Base-by-base conservation (phyloP, 148 eudicot genomes). In the Diospyros lotus region DNA sequence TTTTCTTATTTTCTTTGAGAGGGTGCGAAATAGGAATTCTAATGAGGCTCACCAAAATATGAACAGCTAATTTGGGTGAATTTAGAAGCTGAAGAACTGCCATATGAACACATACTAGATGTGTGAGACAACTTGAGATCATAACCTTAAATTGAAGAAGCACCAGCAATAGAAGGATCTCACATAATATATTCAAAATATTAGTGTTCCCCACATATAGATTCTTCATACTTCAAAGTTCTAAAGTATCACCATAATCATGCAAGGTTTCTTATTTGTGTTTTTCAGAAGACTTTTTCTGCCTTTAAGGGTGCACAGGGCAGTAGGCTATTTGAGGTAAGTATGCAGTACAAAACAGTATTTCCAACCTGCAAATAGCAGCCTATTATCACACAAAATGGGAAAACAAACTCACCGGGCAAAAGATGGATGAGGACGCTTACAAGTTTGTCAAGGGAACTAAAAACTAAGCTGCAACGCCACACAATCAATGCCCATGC, bases 401-500 rank as follows among this genome's bases (percentile, higher is more conserved):
- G 52, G 17, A 44, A 41, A 53, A 17, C 43, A 61, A 66, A 48
- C 94, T 86, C 80, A 93, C 99, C 99, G 60, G 99, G 99, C 72
- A 95, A 81, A 64, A 93, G 88, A 85, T 95, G 99, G 86, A 93
- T 91, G 68, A 95, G 93, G 80, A 95, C 99, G 77, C 99, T 95
- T 2, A 96, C 96, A 62, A 93, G 83, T 79, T 95, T 95, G 86
- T 95, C 99, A 74, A 86, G 82, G 11, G 99, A 95, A 82, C 86
- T 92, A 76, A 95, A 95, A 63, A 95, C 98, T 80, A 95, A 86
- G 89, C 98, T 93, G 73, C 93, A 90, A 38, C 99, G 86, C 99
- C 99, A 95, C 75, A 95, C 93, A 73, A 95, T 91, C 76, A 95
- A 79, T 68, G 99, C 99, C 99, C 98, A 95, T 48, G 99, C 94